Percentiles rank a stretch among this genome's conserved stretches.
Evolutionary conservation across 2,329 filamentous ascomycete species (phyloP).

Genomic region (Hymenoscyphus repandus): DNA sequence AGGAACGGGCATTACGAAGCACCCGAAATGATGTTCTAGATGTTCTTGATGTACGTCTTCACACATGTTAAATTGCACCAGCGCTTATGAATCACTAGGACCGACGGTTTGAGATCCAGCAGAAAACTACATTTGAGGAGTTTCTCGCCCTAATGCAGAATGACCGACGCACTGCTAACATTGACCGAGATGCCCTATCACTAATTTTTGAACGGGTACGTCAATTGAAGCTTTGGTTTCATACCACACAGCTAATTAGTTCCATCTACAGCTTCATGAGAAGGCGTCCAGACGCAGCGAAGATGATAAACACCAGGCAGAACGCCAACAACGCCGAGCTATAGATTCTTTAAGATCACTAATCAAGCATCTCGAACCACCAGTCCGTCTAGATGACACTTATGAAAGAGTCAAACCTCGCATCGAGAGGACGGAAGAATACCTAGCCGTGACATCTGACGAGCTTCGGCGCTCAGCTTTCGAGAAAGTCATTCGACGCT

Average conservation of each 20-base stretch:
- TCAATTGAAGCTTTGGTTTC: slow-evolving; percentile 9
- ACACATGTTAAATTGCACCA: not conserved
- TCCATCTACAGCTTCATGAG: slow-evolving; percentile 60
- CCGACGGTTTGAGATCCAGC: slow-evolving; percentile 83
- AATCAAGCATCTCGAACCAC: slow-evolving; percentile 87
- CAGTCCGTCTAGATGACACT: slow-evolving; percentile 69
- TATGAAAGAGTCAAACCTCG: slow-evolving; percentile 84
- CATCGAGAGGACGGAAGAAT: slow-evolving; percentile 78
- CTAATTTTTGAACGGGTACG: slow-evolving; percentile 78
- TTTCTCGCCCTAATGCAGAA: slow-evolving; percentile 77
- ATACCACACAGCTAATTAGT: slow-evolving; percentile 21
- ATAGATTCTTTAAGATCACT: slow-evolving; percentile 78
- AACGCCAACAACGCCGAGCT: slow-evolving; percentile 79
- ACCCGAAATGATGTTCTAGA: slow-evolving; percentile 80
- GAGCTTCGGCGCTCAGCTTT: slow-evolving; percentile 79
- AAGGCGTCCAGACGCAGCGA: slow-evolving; percentile 78
- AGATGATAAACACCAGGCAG: slow-evolving; percentile 74
- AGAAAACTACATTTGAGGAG: slow-evolving; percentile 82
- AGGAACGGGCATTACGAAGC: slow-evolving; percentile 79
- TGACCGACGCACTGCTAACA: slow-evolving; percentile 82
- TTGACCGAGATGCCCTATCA: slow-evolving; percentile 72
- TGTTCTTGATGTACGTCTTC: slow-evolving; percentile 71
- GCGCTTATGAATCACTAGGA: slow-evolving; percentile 55
- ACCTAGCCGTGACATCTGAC: slow-evolving; percentile 74
- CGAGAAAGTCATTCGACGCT: slow-evolving; percentile 82